Evolutionary conservation across 768 basidiomycete species (phyloP), one percentile per base, ranked within the genome.

Genomic region (Chlorophyllum brunneum): DNA sequence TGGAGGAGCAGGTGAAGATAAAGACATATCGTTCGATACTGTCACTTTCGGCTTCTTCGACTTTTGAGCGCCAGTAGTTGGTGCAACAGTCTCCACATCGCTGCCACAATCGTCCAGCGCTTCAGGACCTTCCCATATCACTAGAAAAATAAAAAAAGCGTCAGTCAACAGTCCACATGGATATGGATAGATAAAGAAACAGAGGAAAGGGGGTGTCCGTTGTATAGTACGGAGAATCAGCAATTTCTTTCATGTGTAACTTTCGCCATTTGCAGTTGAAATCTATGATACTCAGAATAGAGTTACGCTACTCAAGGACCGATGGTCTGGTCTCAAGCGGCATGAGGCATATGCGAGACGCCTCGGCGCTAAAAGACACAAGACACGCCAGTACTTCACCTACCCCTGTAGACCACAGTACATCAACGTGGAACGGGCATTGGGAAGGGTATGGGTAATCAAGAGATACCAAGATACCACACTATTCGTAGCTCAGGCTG

Each of bases 101-200:
- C 66, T 61, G 38, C 61, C 63, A 39, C 61, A 59, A 55, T 76
- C 78, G 56, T 86, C 80, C 38, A 83, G 56, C 3, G 77, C 80
- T 16, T 82, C 81, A 23, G 74, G 68, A 1, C 81, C 85, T 62
- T 92, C 88, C 86, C 86, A 91, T 58, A 76, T 66, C 82, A 82
- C 88, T 91, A 62, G 57, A 49, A 56, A 39, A 53, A 61, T 30
- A 22, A 20, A 52, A 47, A 56, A 42, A 43, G 31, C 37, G 61
- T 63, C 47, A 60, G 55, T 55, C 42, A 47, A 22, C 31, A 11
- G 31, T 48, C 34, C 42, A 36, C 29, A 5, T 16, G 16, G n/a
- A 37, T 36, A 18, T n/a, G 44, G 41, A 47, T 24, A 23, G 53
- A 49, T 56, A 36, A 31, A 18, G 33, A 34, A 50, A 47, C 48